Evolutionary conservation across 2,329 filamentous ascomycete species (phyloP), one percentile per base, ranked within the genome.

Genomic region (Xylariaceae sp.): DNA sequence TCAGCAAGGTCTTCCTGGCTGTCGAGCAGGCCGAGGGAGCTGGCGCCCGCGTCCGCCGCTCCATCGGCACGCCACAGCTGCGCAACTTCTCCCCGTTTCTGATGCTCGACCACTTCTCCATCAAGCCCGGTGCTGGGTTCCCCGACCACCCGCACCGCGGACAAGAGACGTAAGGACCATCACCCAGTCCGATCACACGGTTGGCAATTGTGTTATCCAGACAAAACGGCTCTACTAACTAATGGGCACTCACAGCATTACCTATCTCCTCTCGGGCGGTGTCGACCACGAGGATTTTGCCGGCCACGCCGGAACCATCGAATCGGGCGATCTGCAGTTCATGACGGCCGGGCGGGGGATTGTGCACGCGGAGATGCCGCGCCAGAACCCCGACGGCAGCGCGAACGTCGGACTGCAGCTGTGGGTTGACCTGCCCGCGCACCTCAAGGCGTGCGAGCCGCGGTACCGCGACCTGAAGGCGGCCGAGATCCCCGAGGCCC

Each of bases 321-420:
- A 81, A 40, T 63, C 83, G 0, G 90, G 90, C n/a, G 90, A 95
- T 56, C 64, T 96, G 30, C 90, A 96, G 57, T 96, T 96, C 70
- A 96, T 96, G 92, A 95, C 90, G 0, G 90, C 90, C 1, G 90
- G 90, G 4, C 69, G 73, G 14, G 90, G 90, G 26, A 93, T 96
- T 50, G 83, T 95, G 59, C 92, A 96, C 60, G 86, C 89, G 23
- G 90, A 96, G 63, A 95, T 96, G 88, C 90, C 90, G 8, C 73
- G 76, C 35, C 77, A 84, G 53, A 86, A 87, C 55, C 57, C 70
- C 1, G 84, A 92, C 55, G 85, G 85, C 32, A 75, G 68, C 36
- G 67, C 81, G 38, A 94, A 89, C 57, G 72, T 93, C 34, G 90
- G 90, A 21, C 75, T 96, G 63, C 92, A 96, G 65, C 70, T 96